These are phyloP conservation scores for Alternaria rosae DNA, from an alignment of 2,329 filamentous ascomycete species.

Conservation along the genomic window DNA sequence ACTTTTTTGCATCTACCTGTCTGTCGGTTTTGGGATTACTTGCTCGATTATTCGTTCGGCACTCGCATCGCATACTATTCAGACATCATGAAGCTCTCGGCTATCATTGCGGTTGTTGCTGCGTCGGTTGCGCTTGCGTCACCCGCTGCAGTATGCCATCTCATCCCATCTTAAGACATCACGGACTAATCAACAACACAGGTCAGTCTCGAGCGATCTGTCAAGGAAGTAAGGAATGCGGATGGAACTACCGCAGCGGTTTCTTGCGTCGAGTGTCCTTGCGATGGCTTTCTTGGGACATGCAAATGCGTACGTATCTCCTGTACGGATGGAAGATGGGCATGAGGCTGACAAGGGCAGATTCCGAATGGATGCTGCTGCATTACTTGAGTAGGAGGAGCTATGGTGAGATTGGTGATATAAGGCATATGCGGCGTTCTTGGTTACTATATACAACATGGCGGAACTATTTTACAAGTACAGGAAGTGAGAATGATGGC, in stretches of 20 bases:
- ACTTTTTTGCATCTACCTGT: neutral
- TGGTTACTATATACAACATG: constrained; percentile 9
- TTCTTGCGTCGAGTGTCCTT: constrained; percentile 38
- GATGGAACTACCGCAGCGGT: constrained; percentile 13
- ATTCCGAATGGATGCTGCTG: constrained; percentile 43
- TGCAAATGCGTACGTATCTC: constrained; percentile 37
- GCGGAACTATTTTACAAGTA: neutral
- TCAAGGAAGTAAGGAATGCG: constrained; percentile 22
- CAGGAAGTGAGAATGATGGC: neutral
- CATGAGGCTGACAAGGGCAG: constrained; percentile 10
- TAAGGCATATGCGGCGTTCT: constrained; percentile 10
- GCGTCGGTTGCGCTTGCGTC: constrained; percentile 33
- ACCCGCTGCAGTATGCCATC: constrained; percentile 31
- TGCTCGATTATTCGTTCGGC: neutral
- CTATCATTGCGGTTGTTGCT: constrained; percentile 24
- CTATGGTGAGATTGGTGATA: neutral
- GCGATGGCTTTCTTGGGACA: constrained; percentile 23
- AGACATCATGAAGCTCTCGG: constrained; percentile 34
- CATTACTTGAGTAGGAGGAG: neutral
- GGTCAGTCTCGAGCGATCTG: constrained; percentile 32
- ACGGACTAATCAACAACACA: constrained; percentile 6
- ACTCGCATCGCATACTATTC: no score
- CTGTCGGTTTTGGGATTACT: neutral
- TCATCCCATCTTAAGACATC: neutral
- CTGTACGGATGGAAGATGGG: neutral